A percentile compares a stretch with the other conserved stretches of the same genome.
phyloP scores from a whole-genome alignment of 441 rosid genomes.

The Melastoma candidum region DNA sequence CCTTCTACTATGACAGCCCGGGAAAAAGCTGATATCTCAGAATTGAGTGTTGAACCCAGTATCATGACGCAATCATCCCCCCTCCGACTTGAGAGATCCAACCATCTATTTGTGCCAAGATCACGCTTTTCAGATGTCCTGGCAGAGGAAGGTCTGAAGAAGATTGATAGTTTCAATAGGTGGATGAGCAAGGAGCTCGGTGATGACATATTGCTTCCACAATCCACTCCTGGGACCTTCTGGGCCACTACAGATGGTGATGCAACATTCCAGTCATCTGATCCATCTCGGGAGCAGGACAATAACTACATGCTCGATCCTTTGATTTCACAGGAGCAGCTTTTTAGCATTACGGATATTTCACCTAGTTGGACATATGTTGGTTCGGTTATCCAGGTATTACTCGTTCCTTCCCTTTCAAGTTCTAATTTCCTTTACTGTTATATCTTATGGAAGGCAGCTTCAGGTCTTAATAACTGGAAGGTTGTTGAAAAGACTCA shows the following conservation, averaged over 20 bases:
- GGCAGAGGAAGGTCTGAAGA: constrained; percentile 59
- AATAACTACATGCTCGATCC: constrained; percentile 49
- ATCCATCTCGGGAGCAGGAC: constrained; percentile 39
- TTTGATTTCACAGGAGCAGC: constrained; percentile 68
- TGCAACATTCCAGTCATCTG: constrained; percentile 36
- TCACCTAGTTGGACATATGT: constrained; percentile 68
- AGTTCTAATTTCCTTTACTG: background rate
- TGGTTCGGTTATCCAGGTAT: constrained; percentile 54
- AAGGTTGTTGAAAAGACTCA: constrained; percentile 51
- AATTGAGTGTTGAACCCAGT: no score
- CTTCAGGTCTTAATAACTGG: constrained; percentile 65
- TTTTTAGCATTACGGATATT: constrained; percentile 68
- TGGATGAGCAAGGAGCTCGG: constrained; percentile 96
- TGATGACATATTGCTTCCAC: constrained; percentile 54
- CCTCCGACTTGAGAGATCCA: constrained; percentile 22
- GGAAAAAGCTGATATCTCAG: no score
- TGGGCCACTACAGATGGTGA: constrained; percentile 66
- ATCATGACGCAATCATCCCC: no score
- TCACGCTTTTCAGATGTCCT: constrained; percentile 35
- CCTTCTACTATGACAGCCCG: constrained; percentile 4
- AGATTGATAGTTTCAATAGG: constrained; percentile 82
- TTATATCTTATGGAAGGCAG: constrained; percentile 3
- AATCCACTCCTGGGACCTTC: constrained; percentile 43
- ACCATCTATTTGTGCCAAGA: constrained; percentile 33
- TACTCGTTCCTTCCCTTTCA: constrained; percentile 4